These are phyloP conservation scores for Collybia nuda DNA, from an alignment of 768 basidiomycete species.

Conservation along the genomic window DNA sequence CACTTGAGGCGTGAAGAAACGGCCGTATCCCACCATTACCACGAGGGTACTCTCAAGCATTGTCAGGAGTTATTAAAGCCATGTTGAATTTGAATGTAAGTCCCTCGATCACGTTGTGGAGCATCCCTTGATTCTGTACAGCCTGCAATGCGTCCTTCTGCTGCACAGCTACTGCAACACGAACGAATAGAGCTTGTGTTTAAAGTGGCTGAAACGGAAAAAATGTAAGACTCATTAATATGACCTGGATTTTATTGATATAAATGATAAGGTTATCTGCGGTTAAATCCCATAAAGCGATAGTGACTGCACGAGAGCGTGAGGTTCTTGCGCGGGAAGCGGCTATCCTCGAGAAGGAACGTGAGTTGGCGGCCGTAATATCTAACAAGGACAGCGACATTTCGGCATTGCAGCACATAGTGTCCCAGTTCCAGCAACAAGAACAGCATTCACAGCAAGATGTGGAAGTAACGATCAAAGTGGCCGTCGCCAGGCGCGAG, in stretches of 20 bases:
- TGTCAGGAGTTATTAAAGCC: constrained; percentile 75
- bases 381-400: constrained; percentile 64
- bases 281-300: constrained; percentile 63
- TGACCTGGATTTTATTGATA: background rate
- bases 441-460: constrained; percentile 31
- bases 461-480: constrained; percentile 47
- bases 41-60: constrained; percentile 72
- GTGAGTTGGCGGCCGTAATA: constrained; percentile 43
- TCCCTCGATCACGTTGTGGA: background rate
- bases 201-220: constrained; percentile 76
- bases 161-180: constrained; percentile 76
- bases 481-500: constrained; percentile 62
- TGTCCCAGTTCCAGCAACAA: constrained; percentile 39
- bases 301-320: constrained; percentile 58
- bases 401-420: constrained; percentile 40
- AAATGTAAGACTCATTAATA: constrained; percentile 49
- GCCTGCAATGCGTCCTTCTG: constrained; percentile 88
- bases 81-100: constrained; percentile 85
- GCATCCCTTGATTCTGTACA: constrained; percentile 22
- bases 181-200: constrained; percentile 71
- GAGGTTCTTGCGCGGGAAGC: constrained; percentile 62
- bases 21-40: constrained; percentile 92
- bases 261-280: constrained; percentile 47
- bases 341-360: constrained; percentile 54
- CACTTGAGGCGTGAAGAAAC: constrained; percentile 43